A percentile compares a stretch with the other conserved stretches of the same genome.
Conservation (phyloP, 306 rosid species). For the Bauhinia variegata region DNA sequence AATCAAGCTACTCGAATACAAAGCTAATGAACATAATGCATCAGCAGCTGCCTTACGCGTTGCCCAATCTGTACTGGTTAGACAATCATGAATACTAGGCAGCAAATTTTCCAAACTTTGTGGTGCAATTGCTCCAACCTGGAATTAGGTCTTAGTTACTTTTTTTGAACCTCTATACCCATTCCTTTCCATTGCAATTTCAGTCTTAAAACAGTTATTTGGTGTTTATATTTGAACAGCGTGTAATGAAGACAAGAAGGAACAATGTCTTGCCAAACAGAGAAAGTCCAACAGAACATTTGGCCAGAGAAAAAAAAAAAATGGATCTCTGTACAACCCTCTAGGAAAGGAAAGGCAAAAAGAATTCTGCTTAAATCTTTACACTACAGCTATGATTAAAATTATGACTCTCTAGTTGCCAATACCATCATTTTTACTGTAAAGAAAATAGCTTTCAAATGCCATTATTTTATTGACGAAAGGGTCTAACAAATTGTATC, state of each 20-base stretch:
- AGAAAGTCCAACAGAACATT: constrained; percentile 20
- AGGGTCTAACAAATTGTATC: too few relatives aligned
- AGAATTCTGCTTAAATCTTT: not conserved
- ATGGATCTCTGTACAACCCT: too few relatives aligned
- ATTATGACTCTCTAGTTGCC: not conserved
- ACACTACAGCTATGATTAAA: too few relatives aligned
- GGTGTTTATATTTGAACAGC: not conserved
- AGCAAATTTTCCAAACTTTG: constrained; percentile 82
- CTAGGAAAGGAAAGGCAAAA: not conserved
- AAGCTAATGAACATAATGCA: constrained; percentile 65
- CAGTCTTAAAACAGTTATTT: constrained; percentile 5
- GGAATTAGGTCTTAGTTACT: constrained; percentile 41
- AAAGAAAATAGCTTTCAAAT: too few relatives aligned
- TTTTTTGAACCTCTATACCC: constrained; percentile 20
- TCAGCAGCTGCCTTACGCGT: constrained; percentile 99
- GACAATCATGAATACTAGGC: constrained; percentile 77
- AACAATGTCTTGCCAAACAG: not conserved
- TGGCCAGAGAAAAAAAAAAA: too few relatives aligned
- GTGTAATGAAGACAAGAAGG: constrained; percentile 7
- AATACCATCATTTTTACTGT: too few relatives aligned
- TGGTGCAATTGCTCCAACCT: constrained; percentile 89
- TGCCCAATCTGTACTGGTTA: constrained; percentile 87
- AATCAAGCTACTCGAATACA: constrained; percentile 77
- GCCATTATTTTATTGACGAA: too few relatives aligned
- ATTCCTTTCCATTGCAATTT: constrained; percentile 6